Evolutionary conservation across 352 stramenopile genomes (phyloP), one percentile per base, ranked within the genome.

Genomic region (Globisporangium recalcitrans): DNA sequence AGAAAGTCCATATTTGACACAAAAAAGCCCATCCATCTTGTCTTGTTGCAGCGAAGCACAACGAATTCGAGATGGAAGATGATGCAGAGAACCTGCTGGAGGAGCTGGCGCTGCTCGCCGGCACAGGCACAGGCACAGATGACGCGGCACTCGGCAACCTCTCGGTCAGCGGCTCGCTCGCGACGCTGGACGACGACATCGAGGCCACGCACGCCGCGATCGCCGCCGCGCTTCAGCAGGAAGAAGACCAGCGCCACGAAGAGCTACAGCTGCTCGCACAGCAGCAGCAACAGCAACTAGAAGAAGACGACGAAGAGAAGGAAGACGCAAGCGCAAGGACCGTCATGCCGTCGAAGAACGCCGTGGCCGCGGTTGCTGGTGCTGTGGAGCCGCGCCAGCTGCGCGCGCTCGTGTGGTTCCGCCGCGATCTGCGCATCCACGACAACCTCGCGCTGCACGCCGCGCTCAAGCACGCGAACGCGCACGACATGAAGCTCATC

Each of bases 381-480:
- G 48, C 3, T 9, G 13, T 4, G 1, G 24, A 3, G 9, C 54
- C 40, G 22, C 10, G 16, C 13, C 54, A 42, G 32, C 40, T 44
- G 26, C 26, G 82, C 11, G 62, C 73, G 32, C 71, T 92, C 52
- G 60, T 92, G 49, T 99, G 96, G 96, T 98, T 99, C 68, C 88
- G 96, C 8, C 98, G 98, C 65, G 93, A 96, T 54, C 75, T 99
- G 57, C 80, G 96, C 48, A 73, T 99, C 44, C 92, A 98, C 72
- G 97, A 99, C 77, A 99, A 99, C 74, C 82, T 96, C 27, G 87
- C 88, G 52, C 75, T 99, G 19, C 51, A 93, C 10, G 78, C 82
- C 29, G 90, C 91, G 36, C 73, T 93, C 46, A 46, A 85, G 29
- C 68, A 73, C 40, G 55, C 42, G 27, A 42, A 34, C 66, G 55